Evolutionary conservation across 129 eudicot genomes (phyloP).

Genomic region (Tanacetum coccineum): DNA sequence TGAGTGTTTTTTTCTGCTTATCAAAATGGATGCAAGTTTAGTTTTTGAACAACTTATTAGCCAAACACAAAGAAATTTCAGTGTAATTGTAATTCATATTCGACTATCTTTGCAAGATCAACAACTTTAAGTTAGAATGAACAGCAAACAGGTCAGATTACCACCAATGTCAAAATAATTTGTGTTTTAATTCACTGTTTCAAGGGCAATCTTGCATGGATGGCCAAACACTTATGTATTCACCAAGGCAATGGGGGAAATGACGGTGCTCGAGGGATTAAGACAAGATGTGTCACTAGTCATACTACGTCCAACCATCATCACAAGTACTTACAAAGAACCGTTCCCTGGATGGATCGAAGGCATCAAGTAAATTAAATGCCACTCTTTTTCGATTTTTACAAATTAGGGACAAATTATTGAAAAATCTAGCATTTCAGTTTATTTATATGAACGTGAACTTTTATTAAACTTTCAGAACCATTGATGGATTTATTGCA

Average conservation of each 20-base stretch:
- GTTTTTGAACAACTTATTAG: too few species aligned
- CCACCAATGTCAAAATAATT: background rate
- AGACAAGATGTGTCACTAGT: constrained; percentile 36
- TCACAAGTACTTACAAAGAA: constrained; percentile 48
- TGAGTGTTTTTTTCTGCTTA: too few species aligned
- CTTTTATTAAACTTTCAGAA: constrained; percentile 22
- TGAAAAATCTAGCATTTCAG: background rate
- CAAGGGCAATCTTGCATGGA: constrained; percentile 36
- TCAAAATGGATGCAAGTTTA: too few species aligned
- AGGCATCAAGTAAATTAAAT: constrained; percentile 43
- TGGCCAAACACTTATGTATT: constrained; percentile 56
- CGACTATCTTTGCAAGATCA: too few species aligned
- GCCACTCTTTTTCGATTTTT: too few species aligned
- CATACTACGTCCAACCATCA: constrained; percentile 49
- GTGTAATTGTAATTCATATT: too few species aligned
- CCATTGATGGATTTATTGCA: constrained; percentile 17
- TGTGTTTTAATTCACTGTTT: background rate
- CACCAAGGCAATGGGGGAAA: constrained; percentile 60
- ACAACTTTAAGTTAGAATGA: too few species aligned
- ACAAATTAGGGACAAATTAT: too few species aligned
- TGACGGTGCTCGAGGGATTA: constrained; percentile 32
- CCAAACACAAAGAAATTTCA: too few species aligned
- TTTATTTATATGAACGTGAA: background rate
- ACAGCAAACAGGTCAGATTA: too few species aligned
- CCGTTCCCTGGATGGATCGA: constrained; percentile 66